phyloP scores from a whole-genome alignment of 208 protist genomes.

The Leishmania arabica region DNA sequence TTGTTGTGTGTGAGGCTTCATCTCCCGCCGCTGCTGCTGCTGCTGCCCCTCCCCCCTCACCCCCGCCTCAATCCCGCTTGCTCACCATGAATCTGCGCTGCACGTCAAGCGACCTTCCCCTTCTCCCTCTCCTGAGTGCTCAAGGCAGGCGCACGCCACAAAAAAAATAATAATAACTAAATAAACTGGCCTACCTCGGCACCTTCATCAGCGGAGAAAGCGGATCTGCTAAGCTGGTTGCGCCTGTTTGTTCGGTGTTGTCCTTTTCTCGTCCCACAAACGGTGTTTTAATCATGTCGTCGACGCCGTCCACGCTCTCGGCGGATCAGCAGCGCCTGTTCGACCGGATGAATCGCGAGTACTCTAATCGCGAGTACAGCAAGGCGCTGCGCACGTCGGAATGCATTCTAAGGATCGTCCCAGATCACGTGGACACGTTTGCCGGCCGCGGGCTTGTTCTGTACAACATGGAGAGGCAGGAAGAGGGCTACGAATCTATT shows the following conservation, averaged over 20 bases:
- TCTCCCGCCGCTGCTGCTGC: no score
- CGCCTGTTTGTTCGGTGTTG: not conserved
- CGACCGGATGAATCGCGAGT: slow-evolving; percentile 78
- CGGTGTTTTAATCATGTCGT: slow-evolving; percentile 6
- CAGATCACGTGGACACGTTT: slow-evolving; percentile 81
- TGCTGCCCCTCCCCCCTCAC: not conserved
- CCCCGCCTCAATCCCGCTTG: not conserved
- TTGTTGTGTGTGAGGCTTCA: not conserved
- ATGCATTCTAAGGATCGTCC: slow-evolving; percentile 60
- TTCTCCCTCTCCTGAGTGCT: not conserved
- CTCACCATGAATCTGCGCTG: not conserved
- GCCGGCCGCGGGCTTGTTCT: slow-evolving; percentile 82
- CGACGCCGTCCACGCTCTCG: slow-evolving; percentile 20
- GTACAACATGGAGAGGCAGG: slow-evolving; percentile 69
- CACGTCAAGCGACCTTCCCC: not conserved
- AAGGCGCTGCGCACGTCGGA: slow-evolving; percentile 83
- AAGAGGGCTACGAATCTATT: slow-evolving; percentile 68
- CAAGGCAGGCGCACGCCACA: not conserved
- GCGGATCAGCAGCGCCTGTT: slow-evolving; percentile 69
- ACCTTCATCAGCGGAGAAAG: not conserved
- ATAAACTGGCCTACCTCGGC: not conserved
- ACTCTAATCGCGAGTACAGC: slow-evolving; percentile 77
- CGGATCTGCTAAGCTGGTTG: not conserved
- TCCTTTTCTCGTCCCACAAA: not conserved
- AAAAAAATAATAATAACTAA: not conserved